Conservation (phyloP, 78 protist species). For the Pigoraptor vietnamica region DNA sequence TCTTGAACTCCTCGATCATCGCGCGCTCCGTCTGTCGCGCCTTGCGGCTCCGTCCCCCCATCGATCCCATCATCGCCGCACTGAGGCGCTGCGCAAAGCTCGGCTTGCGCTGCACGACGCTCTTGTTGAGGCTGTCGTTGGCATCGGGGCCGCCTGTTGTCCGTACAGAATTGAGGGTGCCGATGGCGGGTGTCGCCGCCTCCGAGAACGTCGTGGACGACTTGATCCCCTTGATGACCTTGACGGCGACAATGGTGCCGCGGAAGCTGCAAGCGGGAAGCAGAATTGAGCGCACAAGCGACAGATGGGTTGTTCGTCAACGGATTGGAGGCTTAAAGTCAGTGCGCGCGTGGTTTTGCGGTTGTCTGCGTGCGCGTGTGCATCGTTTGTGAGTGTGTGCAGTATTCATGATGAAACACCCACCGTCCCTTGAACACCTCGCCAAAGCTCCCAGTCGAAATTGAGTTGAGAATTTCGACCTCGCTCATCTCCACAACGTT, state of each 20-base stretch:
- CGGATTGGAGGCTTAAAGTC: no score
- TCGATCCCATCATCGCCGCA: neutral
- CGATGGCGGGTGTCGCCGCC: neutral
- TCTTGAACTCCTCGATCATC: neutral
- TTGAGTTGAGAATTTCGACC: neutral
- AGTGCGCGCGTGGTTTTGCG: neutral
- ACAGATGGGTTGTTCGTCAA: neutral
- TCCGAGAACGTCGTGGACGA: neutral
- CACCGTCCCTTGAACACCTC: neutral
- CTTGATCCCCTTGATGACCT: neutral
- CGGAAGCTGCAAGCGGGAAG: neutral
- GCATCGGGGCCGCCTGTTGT: neutral
- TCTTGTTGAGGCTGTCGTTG: neutral
- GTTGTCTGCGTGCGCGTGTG: neutral
- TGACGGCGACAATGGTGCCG: neutral
- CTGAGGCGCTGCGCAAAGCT: neutral
- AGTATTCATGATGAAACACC: neutral
- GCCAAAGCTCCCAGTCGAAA: neutral
- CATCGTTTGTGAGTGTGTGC: neutral
- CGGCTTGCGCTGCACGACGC: neutral
- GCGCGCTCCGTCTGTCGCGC: neutral
- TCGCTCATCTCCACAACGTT: neutral
- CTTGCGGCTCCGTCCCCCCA: neutral
- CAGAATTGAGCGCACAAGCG: neutral
- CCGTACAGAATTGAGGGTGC: neutral